phyloP scores from a whole-genome alignment of 73 alveolate genomes.

The Paramecium pentaurelia region DNA sequence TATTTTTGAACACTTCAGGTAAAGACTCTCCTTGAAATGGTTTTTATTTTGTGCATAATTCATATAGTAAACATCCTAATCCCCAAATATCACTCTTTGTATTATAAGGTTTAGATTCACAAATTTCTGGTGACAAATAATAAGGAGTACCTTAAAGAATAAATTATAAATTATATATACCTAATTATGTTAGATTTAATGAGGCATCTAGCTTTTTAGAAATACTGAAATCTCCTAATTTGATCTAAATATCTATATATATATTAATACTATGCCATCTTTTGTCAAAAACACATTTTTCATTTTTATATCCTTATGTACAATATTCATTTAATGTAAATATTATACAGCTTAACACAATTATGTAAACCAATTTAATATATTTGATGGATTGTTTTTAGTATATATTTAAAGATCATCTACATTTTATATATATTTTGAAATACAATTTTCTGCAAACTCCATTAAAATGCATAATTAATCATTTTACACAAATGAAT shows the following conservation, averaged over 20 bases:
- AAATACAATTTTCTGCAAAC: slow-evolving; percentile 72
- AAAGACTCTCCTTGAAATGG: slow-evolving; percentile 49
- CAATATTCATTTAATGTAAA: slow-evolving; percentile 80
- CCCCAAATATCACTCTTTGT: slow-evolving; percentile 68
- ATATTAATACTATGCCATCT: slow-evolving; percentile 50
- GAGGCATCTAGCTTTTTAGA: slow-evolving; percentile 40
- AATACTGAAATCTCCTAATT: slow-evolving; percentile 59
- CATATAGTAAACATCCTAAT: slow-evolving; percentile 63
- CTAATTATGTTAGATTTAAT: neutral
- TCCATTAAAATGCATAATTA: slow-evolving; percentile 75
- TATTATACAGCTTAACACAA: slow-evolving; percentile 87
- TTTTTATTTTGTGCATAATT: slow-evolving; percentile 42
- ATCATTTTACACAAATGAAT: slow-evolving; percentile 60
- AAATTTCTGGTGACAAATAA: slow-evolving; percentile 67
- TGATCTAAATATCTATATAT: neutral
- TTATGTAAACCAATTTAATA: slow-evolving; percentile 62
- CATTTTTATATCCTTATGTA: slow-evolving; percentile 91
- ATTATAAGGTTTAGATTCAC: slow-evolving; percentile 58
- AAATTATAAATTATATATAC: neutral
- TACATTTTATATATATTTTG: neutral
- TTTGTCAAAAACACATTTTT: slow-evolving; percentile 86
- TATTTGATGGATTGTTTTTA: neutral
- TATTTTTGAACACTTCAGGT: neutral
- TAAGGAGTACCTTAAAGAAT: slow-evolving; percentile 65
- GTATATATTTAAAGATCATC: neutral